Evolutionary conservation across 352 stramenopile species (phyloP), one percentile per base, ranked within the genome.

Genomic region (Stephanocyclus meneghinianus): DNA sequence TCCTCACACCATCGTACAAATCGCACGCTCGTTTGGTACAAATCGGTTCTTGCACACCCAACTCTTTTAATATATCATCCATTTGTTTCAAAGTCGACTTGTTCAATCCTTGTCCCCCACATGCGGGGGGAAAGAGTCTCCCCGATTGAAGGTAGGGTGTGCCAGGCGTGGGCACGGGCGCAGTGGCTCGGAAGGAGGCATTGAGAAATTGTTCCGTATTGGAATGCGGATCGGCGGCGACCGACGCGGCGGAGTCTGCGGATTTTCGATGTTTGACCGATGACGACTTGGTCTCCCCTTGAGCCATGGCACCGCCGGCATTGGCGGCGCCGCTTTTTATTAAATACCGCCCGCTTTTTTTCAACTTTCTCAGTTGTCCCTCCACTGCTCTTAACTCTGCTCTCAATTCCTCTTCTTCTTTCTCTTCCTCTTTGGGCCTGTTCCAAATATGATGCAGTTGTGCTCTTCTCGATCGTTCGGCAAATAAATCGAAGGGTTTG

Each of bases 311-410:
- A 56, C 15, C 44, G 10, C 37, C 44, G 74, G 48, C 15, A 30
- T 50, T 66, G 63, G 11, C 29, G 48, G 29, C 30, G 67, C 77
- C 9, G 32, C 32, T 40, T 6, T 40, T 40, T 40, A 40, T 64
- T 35, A 91, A 76, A 70, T 91, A 85, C 13, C 76, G 80, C 1
- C 86, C 86, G 11, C 40, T 69, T 57, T 95, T 95, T 75, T 95
- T 95, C 6, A 94, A 67, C 78, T 95, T 95, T 60, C 92, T 81
- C 21, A 95, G 76, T 71, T 94, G 87, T 55, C 79, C 76, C 72
- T 96, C 91, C 18, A 96, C 85, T 9, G 78, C 48, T 72, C 87
- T 85, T 6, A 95, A 72, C 82, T 96, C 92, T 29, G 91, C 91
- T 21, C 89, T 74, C 16, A 93, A 72, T 63, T 72, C 47, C 29